These are phyloP conservation scores for Lactarius psammicola DNA, from an alignment of 768 basidiomycete genomes.

Conservation along the genomic window DNA sequence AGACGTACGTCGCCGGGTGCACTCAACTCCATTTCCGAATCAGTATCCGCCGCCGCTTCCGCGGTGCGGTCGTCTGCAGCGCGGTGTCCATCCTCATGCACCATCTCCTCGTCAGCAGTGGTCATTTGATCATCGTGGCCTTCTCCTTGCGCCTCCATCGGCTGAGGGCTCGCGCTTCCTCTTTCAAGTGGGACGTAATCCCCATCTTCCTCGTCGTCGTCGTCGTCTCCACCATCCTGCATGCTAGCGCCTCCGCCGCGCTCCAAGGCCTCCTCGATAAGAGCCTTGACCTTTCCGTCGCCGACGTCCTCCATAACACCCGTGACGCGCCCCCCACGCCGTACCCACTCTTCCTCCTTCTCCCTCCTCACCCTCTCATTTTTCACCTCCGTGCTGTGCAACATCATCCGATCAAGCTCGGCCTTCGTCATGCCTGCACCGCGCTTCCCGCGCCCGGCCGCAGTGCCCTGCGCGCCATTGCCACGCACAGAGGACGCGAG, in stretches of 20 bases:
- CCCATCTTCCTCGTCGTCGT: slow-evolving; percentile 32
- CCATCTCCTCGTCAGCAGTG: slow-evolving; percentile 10
- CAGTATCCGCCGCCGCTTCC: slow-evolving; percentile 1
- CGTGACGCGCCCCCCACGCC: slow-evolving; percentile 50
- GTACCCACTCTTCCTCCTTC: slow-evolving; percentile 59
- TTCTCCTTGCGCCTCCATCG: slow-evolving; percentile 32
- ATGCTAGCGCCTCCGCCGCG: not conserved
- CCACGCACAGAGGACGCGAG: slow-evolving; percentile 4
- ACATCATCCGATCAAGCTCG: slow-evolving; percentile 46
- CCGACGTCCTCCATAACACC: slow-evolving; percentile 26
- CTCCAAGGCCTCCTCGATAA: slow-evolving; percentile 31
- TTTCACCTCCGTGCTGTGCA: slow-evolving; percentile 37
- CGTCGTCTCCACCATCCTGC: not conserved
- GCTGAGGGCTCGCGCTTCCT: slow-evolving; percentile 24
- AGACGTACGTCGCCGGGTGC: slow-evolving; percentile 24
- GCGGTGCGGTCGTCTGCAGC: too few species aligned
- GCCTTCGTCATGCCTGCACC: slow-evolving; percentile 34
- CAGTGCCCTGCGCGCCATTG: slow-evolving; percentile 36
- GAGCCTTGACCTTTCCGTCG: slow-evolving; percentile 21
- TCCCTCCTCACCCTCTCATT: slow-evolving; percentile 34
- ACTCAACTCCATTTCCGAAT: slow-evolving; percentile 29
- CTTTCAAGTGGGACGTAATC: slow-evolving; percentile 30
- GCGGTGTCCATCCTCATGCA: slow-evolving; percentile 31
- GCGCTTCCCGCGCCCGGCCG: slow-evolving; percentile 25
- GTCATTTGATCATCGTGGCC: slow-evolving; percentile 18